phyloP scores from a whole-genome alignment of 805 yeast species.

The Kazachstania africana region DNA sequence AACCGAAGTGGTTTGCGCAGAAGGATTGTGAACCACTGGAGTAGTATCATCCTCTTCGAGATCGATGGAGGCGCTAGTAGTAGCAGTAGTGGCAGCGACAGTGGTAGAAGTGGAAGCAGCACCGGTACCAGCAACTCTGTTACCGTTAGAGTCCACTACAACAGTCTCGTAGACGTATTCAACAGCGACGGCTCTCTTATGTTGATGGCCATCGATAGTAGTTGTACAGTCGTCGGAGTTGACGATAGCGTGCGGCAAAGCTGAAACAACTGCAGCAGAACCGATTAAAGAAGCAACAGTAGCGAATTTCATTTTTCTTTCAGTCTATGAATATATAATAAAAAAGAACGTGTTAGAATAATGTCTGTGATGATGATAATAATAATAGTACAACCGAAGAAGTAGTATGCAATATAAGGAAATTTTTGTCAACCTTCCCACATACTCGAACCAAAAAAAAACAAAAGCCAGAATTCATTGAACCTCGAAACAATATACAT shows the following conservation, averaged over 20 bases:
- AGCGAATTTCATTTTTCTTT: slow-evolving; percentile 24
- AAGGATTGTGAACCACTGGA: slow-evolving; percentile 1
- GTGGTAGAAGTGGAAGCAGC: slow-evolving; percentile 6
- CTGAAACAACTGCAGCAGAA: slow-evolving; percentile 20
- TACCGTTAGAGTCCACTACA: slow-evolving; percentile 65
- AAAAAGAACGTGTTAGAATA: not conserved
- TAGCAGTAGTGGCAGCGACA: slow-evolving; percentile 2
- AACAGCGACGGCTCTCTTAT: slow-evolving; percentile 41
- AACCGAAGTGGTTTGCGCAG: slow-evolving; percentile 1
- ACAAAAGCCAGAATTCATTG: too few relatives aligned
- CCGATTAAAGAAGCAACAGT: slow-evolving; percentile 21
- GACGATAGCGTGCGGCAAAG: slow-evolving; percentile 30
- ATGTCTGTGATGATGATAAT: not conserved
- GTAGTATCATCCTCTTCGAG: slow-evolving; percentile 1
- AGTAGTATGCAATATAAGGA: not conserved
- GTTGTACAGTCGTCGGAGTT: slow-evolving; percentile 20
- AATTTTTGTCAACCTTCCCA: not conserved
- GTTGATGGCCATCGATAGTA: slow-evolving; percentile 30
- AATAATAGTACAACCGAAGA: not conserved
- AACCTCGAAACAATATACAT: too few relatives aligned
- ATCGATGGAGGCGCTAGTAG: not conserved
- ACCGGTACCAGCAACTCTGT: slow-evolving; percentile 5
- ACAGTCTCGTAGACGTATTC: slow-evolving; percentile 45
- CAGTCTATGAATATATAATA: not conserved
- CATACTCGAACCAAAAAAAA: not conserved